A percentile compares a stretch with the other conserved stretches of the same genome.
phyloP scores from a whole-genome alignment of 208 protist species.

The Acanthamoeba triangularis region DNA sequence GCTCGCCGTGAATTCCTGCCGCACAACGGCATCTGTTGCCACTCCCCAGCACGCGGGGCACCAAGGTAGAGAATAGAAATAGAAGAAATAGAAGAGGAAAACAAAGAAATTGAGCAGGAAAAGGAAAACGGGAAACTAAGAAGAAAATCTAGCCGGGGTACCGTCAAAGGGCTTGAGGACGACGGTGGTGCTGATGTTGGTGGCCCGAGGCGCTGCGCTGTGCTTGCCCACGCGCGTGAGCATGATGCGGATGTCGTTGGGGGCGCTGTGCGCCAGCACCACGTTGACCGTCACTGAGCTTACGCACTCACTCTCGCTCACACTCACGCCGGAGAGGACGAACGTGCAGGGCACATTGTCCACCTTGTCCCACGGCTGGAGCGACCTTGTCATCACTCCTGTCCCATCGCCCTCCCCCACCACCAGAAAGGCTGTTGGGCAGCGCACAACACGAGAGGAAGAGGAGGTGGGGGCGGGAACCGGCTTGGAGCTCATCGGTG shows the following conservation, averaged over 20 bases:
- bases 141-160: too few species aligned
- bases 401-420: too few species aligned
- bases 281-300: neutral
- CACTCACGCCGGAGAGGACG: neutral
- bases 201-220: neutral
- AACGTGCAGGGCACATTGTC: neutral
- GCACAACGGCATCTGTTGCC: too few species aligned
- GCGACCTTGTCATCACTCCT: neutral
- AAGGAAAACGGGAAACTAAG: too few species aligned
- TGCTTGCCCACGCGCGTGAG: neutral
- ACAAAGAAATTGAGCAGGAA: too few species aligned
- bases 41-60: too few species aligned
- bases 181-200: neutral
- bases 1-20: neutral
- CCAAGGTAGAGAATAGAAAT: too few species aligned
- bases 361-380: neutral
- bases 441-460: too few species aligned
- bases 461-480: neutral
- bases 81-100: too few species aligned
- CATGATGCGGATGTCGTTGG: neutral
- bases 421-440: too few species aligned
- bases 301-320: conserved; percentile 8
- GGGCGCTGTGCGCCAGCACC: neutral
- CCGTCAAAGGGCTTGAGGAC: neutral
- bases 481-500: conserved; percentile 47